These are phyloP conservation scores for Syncephalastrum monosporum DNA, from an alignment of 371 early-diverging fungal genomes.

Conservation along the genomic window DNA sequence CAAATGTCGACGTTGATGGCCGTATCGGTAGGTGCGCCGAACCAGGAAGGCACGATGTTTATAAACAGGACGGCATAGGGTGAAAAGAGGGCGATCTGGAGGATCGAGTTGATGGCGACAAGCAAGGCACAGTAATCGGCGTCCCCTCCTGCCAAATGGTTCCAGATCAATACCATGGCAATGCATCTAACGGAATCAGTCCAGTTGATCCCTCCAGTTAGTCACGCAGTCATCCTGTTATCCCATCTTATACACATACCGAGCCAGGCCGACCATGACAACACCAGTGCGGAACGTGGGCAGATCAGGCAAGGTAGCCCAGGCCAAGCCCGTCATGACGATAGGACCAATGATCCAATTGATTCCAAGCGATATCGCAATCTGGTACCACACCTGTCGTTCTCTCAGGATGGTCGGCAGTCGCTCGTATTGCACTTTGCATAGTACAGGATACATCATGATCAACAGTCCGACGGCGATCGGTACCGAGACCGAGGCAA, in stretches of 20 bases:
- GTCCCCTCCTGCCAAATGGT: constrained; percentile 66
- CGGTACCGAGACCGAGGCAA: constrained; percentile 70
- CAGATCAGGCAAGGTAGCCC: constrained; percentile 71
- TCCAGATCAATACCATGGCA: constrained; percentile 86
- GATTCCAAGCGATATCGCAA: constrained; percentile 54
- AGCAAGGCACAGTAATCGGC: constrained; percentile 66
- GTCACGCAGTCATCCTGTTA: too few species aligned
- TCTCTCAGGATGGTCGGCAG: constrained; percentile 41
- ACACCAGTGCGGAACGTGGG: constrained; percentile 70
- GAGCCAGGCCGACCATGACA: constrained; percentile 70
- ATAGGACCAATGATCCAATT: constrained; percentile 76
- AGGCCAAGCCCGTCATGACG: constrained; percentile 71
- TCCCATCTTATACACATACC: constrained; percentile 14
- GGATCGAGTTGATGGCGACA: constrained; percentile 68
- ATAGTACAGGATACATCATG: constrained; percentile 79
- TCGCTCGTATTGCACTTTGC: constrained; percentile 64
- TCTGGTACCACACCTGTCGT: constrained; percentile 40
- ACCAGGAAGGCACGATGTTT: constrained; percentile 51
- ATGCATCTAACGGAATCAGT: constrained; percentile 49
- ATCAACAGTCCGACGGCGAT: constrained; percentile 63
- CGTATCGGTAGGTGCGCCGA: constrained; percentile 37
- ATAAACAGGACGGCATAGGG: constrained; percentile 63
- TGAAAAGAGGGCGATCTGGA: constrained; percentile 67
- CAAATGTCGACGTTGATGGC: constrained; percentile 49
- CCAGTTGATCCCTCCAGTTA: too few species aligned